Percentiles rank a stretch among this genome's conserved stretches.
phyloP scores from a whole-genome alignment of 1,284 basidiomycete species.

The Ceratobasidium sp. region DNA sequence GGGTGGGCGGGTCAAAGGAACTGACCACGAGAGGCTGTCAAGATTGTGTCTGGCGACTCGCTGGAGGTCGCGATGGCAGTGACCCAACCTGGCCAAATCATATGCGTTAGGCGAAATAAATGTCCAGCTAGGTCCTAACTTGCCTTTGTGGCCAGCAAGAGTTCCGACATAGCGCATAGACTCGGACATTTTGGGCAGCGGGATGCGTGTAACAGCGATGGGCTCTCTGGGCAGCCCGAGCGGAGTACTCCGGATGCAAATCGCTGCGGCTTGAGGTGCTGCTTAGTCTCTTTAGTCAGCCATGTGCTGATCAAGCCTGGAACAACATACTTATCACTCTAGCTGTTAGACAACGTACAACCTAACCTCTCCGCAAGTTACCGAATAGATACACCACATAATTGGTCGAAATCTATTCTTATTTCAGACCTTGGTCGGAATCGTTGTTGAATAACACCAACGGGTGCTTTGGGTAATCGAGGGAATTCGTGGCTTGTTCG shows the following conservation, averaged over 20 bases:
- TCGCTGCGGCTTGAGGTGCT: conserved; percentile 17
- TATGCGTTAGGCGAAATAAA: not conserved
- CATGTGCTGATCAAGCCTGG: too few species aligned
- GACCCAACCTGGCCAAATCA: conserved; percentile 75
- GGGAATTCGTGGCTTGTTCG: too few species aligned
- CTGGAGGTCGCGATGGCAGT: conserved; percentile 96
- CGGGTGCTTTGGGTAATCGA: too few species aligned
- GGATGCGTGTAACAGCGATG: conserved; percentile 4
- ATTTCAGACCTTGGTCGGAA: too few species aligned
- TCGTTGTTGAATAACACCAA: too few species aligned
- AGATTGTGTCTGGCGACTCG: conserved; percentile 96
- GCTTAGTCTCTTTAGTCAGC: not conserved
- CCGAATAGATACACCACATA: too few species aligned
- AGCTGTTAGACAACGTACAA: too few species aligned
- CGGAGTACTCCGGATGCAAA: conserved; percentile 19
- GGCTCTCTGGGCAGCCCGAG: conserved; percentile 6
- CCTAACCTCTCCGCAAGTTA: too few species aligned
- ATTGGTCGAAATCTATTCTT: too few species aligned
- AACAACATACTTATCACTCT: too few species aligned
- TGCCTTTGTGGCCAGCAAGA: conserved; percentile 80
- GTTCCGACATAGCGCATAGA: conserved; percentile 91
- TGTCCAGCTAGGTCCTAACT: not conserved
- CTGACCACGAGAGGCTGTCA: conserved; percentile 94
- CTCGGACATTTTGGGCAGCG: conserved; percentile 67
- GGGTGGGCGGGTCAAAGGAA: conserved; percentile 43